Evolutionary conservation across 441 rosid genomes (phyloP).

Genomic region (Corymbia calophylla): DNA sequence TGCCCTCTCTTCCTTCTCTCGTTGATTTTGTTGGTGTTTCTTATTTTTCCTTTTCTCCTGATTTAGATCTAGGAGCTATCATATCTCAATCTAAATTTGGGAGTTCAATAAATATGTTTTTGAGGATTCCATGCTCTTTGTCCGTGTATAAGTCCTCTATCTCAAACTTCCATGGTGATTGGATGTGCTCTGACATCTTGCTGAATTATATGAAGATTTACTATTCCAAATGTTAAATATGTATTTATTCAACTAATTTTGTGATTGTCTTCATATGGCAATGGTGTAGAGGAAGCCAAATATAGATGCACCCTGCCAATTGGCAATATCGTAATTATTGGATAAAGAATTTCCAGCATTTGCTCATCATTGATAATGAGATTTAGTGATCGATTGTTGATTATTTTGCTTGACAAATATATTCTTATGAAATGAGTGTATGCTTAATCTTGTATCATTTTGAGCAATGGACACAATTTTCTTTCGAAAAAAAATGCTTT

Average conservation of each 20-base stretch:
- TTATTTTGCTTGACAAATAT: too few relatives aligned
- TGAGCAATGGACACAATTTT: too few relatives aligned
- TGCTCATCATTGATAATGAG: too few relatives aligned
- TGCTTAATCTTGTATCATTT: too few relatives aligned
- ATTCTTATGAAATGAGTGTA: fast-evolving
- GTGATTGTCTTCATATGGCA: fast-evolving
- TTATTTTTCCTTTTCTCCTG: fast-evolving
- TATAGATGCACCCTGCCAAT: fast-evolving
- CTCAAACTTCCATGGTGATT: neutral
- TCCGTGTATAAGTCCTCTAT: neutral
- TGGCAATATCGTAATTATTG: fast-evolving
- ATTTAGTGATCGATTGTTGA: fast-evolving
- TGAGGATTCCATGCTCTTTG: neutral
- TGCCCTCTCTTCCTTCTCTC: neutral
- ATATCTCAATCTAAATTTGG: fast-evolving
- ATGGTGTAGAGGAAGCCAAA: neutral
- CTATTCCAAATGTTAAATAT: fast-evolving
- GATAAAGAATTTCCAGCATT: fast-evolving
- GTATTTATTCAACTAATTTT: neutral
- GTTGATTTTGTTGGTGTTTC: too few relatives aligned
- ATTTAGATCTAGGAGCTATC: neutral
- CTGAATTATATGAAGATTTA: neutral
- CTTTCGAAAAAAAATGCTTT: neutral
- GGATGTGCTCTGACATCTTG: too few relatives aligned
- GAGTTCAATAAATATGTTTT: neutral